Evolutionary conservation across 371 early-diverging fungal species (phyloP), one percentile per base, ranked within the genome.

Genomic region (Mucor saturninus): DNA sequence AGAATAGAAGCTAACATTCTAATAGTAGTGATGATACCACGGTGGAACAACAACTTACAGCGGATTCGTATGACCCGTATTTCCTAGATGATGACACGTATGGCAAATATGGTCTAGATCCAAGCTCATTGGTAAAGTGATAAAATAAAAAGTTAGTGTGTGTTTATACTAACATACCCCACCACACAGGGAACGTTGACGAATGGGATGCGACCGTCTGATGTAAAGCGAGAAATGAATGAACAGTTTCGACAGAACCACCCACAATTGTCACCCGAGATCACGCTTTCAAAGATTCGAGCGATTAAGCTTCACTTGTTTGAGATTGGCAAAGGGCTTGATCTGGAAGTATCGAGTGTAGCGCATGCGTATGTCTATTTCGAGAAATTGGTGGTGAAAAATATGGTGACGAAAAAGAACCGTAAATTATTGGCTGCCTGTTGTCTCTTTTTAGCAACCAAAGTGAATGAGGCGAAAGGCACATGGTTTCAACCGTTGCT

Each of bases 361-460:
- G 97, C 98, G 0, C 83, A 86, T 56, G 88, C 95, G 1, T 93
- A 88, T 81, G 96, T 91, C 2, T 97, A 92, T 71, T 92, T 97
- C 77, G 98, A 98, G 72, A 97, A 96, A 69, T 86, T 98, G 4
- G 81, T 95, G 14, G 67, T 93, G 35, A 89, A 89, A 87, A 74
- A 84, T 61, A 73, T 87, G 43, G 91, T 93, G 6, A 90, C 81
- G 38, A 92, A 92, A 66, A 79, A 79, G 59, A 96, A 93, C 67
- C 86, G 94, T 29, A 87, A 89, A 60, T 68, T 95, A 30, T 87
- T 93, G 59, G 94, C 92, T 88, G 91, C 88, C 26, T 85, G 86
- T 8, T 94, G 94, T 73, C 68, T 95, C 32, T 77, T 93, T 21
- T 74, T 93, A 37, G 92, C 94, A 0, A 86, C 83, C 64, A 94